Percentiles rank a stretch among this genome's conserved stretches.
Evolutionary conservation across 495 filamentous ascomycete genomes (phyloP).

Genomic region (Neurospora hispaniola): DNA sequence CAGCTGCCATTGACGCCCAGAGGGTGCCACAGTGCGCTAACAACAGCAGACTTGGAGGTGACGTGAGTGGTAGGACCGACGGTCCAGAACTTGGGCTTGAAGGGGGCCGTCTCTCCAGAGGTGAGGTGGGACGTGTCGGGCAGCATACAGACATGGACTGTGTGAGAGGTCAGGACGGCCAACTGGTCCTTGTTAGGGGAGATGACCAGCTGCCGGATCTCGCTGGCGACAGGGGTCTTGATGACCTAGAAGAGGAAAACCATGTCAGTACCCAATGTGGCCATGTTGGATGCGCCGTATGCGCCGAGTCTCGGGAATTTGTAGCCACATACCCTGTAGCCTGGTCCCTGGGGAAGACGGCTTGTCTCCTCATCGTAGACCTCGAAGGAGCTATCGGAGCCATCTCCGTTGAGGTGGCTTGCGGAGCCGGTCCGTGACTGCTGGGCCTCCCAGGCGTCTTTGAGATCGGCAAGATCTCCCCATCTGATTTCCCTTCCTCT

Average conservation of each 20-base stretch:
- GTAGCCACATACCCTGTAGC: constrained; percentile 35
- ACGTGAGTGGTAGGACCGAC: constrained; percentile 84
- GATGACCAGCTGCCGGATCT: constrained; percentile 70
- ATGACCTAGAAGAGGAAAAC: constrained; percentile 42
- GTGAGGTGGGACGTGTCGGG: constrained; percentile 66
- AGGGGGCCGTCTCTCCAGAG: constrained; percentile 46
- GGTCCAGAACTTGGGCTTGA: constrained; percentile 73
- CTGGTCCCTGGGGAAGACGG: constrained; percentile 21
- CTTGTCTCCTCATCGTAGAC: constrained; percentile 20
- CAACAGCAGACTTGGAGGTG: constrained; percentile 63
- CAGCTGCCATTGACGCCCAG: constrained; percentile 60
- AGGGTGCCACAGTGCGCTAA: constrained; percentile 78
- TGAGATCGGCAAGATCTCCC: constrained; percentile 65
- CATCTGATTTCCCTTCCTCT: constrained; percentile 80
- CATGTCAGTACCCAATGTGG: not conserved
- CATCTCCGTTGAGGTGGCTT: constrained; percentile 23
- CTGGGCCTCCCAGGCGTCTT: constrained; percentile 52
- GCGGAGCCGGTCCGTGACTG: constrained; percentile 8
- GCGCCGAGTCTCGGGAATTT: not conserved
- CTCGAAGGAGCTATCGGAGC: constrained; percentile 21
- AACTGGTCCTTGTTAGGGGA: constrained; percentile 71
- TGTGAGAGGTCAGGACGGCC: constrained; percentile 74
- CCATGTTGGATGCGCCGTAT: not conserved
- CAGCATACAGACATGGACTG: constrained; percentile 67
- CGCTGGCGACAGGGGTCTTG: constrained; percentile 57